A percentile compares a stretch with the other conserved stretches of the same genome.
These are phyloP conservation scores for Raddia distichophylla DNA, from an alignment of 176 grass and related monocot species.

Conservation along the genomic window DNA sequence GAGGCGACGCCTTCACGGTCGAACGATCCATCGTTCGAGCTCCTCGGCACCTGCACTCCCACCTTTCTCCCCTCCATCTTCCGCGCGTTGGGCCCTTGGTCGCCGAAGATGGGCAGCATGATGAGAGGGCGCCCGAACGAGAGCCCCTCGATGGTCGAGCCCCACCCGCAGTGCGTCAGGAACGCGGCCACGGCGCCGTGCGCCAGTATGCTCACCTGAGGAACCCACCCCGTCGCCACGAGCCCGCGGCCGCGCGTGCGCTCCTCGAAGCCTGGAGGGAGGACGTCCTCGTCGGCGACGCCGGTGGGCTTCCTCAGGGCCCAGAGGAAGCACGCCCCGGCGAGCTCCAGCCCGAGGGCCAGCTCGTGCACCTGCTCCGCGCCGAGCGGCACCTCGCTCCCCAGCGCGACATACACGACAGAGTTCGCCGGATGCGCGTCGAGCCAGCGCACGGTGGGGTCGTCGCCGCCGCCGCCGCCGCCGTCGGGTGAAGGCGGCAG, in stretches of 20 bases:
- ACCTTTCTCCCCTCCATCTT: constrained; percentile 17
- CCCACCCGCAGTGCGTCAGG: constrained; percentile 61
- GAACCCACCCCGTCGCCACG: constrained; percentile 43
- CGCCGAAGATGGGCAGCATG: constrained; percentile 32
- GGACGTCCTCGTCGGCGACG: not conserved
- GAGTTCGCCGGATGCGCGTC: constrained; percentile 9
- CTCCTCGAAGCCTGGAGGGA: constrained; percentile 50
- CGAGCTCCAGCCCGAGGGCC: constrained; percentile 53
- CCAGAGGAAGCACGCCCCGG: constrained; percentile 50
- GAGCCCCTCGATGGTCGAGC: constrained; percentile 47
- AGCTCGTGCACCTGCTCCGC: constrained; percentile 44
- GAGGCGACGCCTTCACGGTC: constrained; percentile 16
- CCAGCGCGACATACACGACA: constrained; percentile 54
- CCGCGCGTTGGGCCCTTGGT: constrained; percentile 42
- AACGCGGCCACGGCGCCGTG: constrained; percentile 48
- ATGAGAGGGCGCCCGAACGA: constrained; percentile 46
- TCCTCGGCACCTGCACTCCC: constrained; percentile 19
- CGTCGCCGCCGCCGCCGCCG: not conserved
- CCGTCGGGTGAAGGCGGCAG: constrained; percentile 1
- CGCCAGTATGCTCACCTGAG: constrained; percentile 42
- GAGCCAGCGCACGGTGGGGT: constrained; percentile 34
- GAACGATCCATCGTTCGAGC: constrained; percentile 36
- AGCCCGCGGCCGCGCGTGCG: constrained; percentile 7
- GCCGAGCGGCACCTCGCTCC: constrained; percentile 48
- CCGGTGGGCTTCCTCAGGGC: constrained; percentile 42